These are phyloP conservation scores for Diospyros lotus DNA, from an alignment of 148 eudicot genomes.

Conservation along the genomic window DNA sequence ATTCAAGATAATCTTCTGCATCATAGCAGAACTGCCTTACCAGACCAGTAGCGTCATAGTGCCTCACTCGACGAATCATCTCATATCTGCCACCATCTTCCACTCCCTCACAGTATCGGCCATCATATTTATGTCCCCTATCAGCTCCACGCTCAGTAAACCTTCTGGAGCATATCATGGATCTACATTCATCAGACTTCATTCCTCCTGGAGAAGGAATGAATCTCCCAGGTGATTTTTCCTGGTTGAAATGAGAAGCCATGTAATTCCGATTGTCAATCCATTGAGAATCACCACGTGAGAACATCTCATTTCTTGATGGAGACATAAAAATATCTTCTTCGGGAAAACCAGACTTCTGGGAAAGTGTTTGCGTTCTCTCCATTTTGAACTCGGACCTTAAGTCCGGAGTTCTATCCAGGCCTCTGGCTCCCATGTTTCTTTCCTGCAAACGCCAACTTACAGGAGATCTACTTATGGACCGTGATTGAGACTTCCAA, in stretches of 20 bases:
- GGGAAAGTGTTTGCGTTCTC: slow-evolving; percentile 22
- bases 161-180: slow-evolving; percentile 7
- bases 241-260: slow-evolving; percentile 27
- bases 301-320: slow-evolving; percentile 23
- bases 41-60: slow-evolving; percentile 28
- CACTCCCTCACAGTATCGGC: slow-evolving; percentile 29
- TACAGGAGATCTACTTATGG: slow-evolving; percentile 50
- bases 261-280: slow-evolving; percentile 21
- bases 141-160: slow-evolving; percentile 17
- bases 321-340: slow-evolving; percentile 22
- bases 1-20: slow-evolving; percentile 23
- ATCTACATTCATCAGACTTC: slow-evolving; percentile 12
- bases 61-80: slow-evolving; percentile 37
- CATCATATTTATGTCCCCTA: slow-evolving; percentile 33
- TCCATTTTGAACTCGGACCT: slow-evolving; percentile 45
- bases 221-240: slow-evolving; percentile 46
- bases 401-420: slow-evolving; percentile 43
- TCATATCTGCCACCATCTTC: slow-evolving; percentile 36
- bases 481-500: slow-evolving; percentile 55
- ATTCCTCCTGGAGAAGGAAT: slow-evolving; percentile 26
- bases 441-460: slow-evolving; percentile 32
- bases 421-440: slow-evolving; percentile 16
- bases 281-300: slow-evolving; percentile 20
- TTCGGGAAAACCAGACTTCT: slow-evolving; percentile 25
- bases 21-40: slow-evolving; percentile 41